phyloP scores from a whole-genome alignment of 208 protist genomes.

The Crithidia expoeki region DNA sequence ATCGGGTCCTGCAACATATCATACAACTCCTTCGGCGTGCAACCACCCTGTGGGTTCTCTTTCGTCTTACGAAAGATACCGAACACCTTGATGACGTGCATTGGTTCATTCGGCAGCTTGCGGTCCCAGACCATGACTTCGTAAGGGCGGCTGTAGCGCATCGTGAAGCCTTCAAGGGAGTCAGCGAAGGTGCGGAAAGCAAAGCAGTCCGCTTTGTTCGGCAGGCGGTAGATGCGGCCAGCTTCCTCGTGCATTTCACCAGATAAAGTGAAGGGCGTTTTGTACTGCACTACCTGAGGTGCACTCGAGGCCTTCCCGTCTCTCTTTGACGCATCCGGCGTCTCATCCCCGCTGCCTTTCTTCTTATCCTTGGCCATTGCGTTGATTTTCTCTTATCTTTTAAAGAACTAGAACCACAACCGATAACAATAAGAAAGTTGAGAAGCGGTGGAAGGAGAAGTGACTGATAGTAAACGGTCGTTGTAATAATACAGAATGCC shows the following conservation, averaged over 20 bases:
- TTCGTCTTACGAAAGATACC: conserved; percentile 57
- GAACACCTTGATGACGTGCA: conserved; percentile 87
- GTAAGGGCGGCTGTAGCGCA: conserved; percentile 54
- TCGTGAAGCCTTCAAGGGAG: conserved; percentile 69
- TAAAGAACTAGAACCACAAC: not conserved
- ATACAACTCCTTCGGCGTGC: conserved; percentile 60
- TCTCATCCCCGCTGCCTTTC: not conserved
- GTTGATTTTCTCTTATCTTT: too few relatives aligned
- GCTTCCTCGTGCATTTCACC: conserved; percentile 44
- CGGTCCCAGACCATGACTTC: conserved; percentile 77
- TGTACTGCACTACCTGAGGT: conserved; percentile 48
- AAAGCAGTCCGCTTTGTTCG: conserved; percentile 63
- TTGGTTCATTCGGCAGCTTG: conserved; percentile 62
- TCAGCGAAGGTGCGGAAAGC: conserved; percentile 78
- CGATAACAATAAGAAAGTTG: not conserved
- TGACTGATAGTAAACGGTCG: too few relatives aligned
- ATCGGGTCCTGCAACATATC: conserved; percentile 87
- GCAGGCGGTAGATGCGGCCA: conserved; percentile 59
- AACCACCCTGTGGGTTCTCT: conserved; percentile 32
- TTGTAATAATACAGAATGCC: too few relatives aligned
- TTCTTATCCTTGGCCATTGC: conserved; percentile 36
- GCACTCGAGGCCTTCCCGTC: conserved; percentile 3
- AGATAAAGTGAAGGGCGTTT: conserved; percentile 62
- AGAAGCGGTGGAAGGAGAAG: not conserved
- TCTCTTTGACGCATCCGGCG: not conserved